Evolutionary conservation across 208 protist genomes (phyloP).

Genomic region (Tetramitus jugosus): DNA sequence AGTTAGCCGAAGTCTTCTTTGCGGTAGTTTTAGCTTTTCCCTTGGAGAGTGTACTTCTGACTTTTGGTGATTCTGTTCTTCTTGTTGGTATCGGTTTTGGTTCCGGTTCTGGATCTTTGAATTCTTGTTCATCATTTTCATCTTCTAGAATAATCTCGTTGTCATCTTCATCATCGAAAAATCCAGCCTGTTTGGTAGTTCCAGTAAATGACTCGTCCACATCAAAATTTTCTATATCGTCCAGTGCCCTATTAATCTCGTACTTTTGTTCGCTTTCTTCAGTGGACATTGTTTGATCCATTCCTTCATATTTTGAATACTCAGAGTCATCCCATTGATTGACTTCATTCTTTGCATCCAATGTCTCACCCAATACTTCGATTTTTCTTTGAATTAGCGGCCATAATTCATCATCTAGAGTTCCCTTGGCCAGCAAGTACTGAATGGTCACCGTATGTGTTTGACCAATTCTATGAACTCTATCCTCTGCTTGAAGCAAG

Average conservation of each 20-base stretch:
- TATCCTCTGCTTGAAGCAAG: constrained; percentile 89
- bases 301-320: background rate
- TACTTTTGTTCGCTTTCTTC: background rate
- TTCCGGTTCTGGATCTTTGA: background rate
- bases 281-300: background rate
- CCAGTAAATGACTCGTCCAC: too few relatives aligned
- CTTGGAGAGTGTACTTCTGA: too few relatives aligned
- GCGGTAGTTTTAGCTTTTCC: too few relatives aligned
- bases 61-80: too few relatives aligned
- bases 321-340: background rate
- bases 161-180: background rate
- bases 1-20: too few relatives aligned
- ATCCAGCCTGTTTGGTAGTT: too few relatives aligned
- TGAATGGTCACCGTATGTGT: constrained; percentile 67
- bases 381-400: constrained; percentile 1
- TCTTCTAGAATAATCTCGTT: background rate
- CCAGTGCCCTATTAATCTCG: background rate
- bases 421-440: constrained; percentile 44
- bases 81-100: too few relatives aligned
- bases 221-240: background rate
- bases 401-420: constrained; percentile 12
- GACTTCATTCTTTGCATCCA: too few relatives aligned
- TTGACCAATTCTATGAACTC: constrained; percentile 91
- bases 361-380: background rate
- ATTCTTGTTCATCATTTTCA: background rate